Conservation (phyloP, 495 filamentous ascomycete species). For the Penicillium coffeae region DNA sequence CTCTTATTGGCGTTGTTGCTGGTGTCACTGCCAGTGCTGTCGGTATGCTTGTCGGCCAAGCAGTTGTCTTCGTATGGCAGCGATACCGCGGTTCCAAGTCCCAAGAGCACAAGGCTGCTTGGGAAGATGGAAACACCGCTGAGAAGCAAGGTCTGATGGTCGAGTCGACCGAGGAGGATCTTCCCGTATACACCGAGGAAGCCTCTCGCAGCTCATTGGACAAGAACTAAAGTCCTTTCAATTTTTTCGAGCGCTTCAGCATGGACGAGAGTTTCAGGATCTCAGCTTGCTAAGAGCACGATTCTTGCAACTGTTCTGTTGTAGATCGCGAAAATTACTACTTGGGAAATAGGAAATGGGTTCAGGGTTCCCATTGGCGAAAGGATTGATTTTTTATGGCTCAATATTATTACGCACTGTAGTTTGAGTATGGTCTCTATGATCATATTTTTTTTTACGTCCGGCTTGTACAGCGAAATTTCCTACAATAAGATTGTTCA, state of each 20-base stretch:
- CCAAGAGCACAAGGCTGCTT: slow-evolving; percentile 26
- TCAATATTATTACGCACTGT: background rate
- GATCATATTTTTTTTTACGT: slow-evolving; percentile 8
- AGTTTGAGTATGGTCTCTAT: slow-evolving; percentile 9
- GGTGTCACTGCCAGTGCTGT: slow-evolving; percentile 49
- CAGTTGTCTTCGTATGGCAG: slow-evolving; percentile 48
- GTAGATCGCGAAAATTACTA: background rate
- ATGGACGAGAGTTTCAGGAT: no score
- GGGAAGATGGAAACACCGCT: slow-evolving; percentile 30
- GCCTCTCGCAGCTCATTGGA: slow-evolving; percentile 19
- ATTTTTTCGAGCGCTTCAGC: background rate
- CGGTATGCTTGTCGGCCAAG: slow-evolving; percentile 52
- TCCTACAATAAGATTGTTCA: slow-evolving; percentile 11
- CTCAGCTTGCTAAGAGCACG: no score
- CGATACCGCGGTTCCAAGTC: slow-evolving; percentile 35
- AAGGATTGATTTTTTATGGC: background rate
- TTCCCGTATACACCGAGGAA: slow-evolving; percentile 35
- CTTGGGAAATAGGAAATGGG: background rate
- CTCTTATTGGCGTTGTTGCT: slow-evolving; percentile 44
- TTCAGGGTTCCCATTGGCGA: background rate
- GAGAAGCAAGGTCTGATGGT: slow-evolving; percentile 44
- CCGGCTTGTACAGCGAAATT: slow-evolving; percentile 21
- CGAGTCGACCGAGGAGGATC: slow-evolving; percentile 27
- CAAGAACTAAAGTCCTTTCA: slow-evolving; percentile 24
- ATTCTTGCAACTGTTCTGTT: no score